Base-by-base conservation (phyloP, 805 yeast genomes). In the Clavispora santaluciae region DNA sequence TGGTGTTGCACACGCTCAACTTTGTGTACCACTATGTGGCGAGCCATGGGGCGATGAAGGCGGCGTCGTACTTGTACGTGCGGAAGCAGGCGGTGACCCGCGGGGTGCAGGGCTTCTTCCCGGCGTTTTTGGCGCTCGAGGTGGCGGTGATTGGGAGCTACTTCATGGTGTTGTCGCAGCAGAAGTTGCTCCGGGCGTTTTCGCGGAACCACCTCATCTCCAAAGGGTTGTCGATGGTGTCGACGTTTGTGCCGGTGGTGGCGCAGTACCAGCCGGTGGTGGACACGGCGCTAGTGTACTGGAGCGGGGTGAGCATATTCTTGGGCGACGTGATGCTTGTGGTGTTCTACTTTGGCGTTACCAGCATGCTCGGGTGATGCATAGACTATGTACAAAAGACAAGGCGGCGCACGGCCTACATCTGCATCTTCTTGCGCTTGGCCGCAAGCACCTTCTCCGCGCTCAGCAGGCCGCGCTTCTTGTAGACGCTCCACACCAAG, bases 371-470 rank as follows among this genome's bases (percentile, higher is more conserved):
- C 6, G 23, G 31, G 16, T 16, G 25, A 22, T 24, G 12, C 31
- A 28, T 28, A 28, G 31, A 28, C 31, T 28, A 33, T 33, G 35
- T 33, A 33, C 35, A 33, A 22, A n/a, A 13, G 10, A 15, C 23
- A 4, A 21, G n/a, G 22, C 8, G 15, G 9, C 17, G 20, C 20
- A 10, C 6, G 2, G 31, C 12, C 31, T 28, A 28, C 31, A 28
- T 52, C 44, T 54, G 57, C 71, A 68, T 67, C 40, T 64, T 64
- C 46, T 48, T 49, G 41, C 63, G 55, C 55, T 68, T 69, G 13
- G 72, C 72, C 35, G 60, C 67, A 21, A 69, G 55, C 11, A 68
- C 51, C 52, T 59, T 61, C 28, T 69, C 73, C 3, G 73, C 75
- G 43, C 65, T 54, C 43, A 52, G 50, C 44, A 53, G 56, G 39